Evolutionary conservation across 805 yeast genomes (phyloP).

Genomic region (Maudiozyma barnettii): DNA sequence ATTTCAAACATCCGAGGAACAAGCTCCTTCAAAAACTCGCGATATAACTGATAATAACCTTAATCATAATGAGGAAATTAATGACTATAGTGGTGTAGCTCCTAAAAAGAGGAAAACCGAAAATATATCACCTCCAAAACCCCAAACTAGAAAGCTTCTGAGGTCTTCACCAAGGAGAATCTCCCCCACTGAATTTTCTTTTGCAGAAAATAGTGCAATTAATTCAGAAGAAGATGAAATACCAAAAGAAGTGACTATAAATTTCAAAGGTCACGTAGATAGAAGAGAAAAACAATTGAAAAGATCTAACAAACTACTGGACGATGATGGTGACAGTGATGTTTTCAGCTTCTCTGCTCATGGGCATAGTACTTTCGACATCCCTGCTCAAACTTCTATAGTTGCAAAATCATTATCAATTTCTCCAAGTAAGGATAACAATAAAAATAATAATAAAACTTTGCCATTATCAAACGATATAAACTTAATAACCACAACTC

Average conservation of each 20-base stretch:
- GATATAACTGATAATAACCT: neutral
- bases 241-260: slow-evolving; percentile 12
- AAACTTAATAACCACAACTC: neutral
- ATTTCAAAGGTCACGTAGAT: slow-evolving; percentile 17
- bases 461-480: neutral
- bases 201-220: neutral
- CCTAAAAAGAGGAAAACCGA: neutral
- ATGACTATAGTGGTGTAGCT: neutral
- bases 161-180: slow-evolving; percentile 5
- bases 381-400: slow-evolving; percentile 9
- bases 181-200: neutral
- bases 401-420: neutral
- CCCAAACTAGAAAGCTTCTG: neutral
- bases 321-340: slow-evolving; percentile 28
- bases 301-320: slow-evolving; percentile 23
- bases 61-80: no score
- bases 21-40: neutral
- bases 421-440: neutral
- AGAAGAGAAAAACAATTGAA: slow-evolving; percentile 11
- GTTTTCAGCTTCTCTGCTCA: slow-evolving; percentile 25
- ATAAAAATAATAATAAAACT: neutral
- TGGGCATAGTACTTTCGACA: slow-evolving; percentile 23
- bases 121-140: neutral
- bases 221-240: slow-evolving; percentile 4
- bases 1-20: neutral